Percentiles rank a stretch among this genome's conserved stretches.
Evolutionary conservation across 2,329 filamentous ascomycete species (phyloP).

Genomic region (Sclerotinia sclerotiorum): DNA sequence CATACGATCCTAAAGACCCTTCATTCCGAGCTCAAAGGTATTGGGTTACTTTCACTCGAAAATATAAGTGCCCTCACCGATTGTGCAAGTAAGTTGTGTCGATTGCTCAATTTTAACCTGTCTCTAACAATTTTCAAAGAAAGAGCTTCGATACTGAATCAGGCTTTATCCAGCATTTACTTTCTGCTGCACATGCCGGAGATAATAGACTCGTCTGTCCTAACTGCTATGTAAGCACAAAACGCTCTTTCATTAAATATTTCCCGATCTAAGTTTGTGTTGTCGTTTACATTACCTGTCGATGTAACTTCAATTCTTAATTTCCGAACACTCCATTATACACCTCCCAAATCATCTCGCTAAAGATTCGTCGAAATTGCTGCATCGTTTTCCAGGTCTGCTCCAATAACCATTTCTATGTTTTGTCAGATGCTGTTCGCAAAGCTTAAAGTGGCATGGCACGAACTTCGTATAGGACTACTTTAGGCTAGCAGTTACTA

Average conservation of each 20-base stretch:
- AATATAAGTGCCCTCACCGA: slow-evolving; percentile 37
- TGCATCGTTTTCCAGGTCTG: not conserved
- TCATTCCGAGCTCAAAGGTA: slow-evolving; percentile 29
- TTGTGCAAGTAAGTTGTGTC: slow-evolving; percentile 35
- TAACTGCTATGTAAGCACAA: slow-evolving; percentile 12
- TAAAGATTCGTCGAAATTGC: not conserved
- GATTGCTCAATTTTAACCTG: not conserved
- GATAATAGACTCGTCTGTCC: slow-evolving; percentile 30
- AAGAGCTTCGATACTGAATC: slow-evolving; percentile 24
- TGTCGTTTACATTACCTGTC: no score
- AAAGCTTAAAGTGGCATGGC: not conserved
- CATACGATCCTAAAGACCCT: slow-evolving; percentile 30
- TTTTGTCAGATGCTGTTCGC: not conserved
- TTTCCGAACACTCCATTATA: not conserved
- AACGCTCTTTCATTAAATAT: not conserved
- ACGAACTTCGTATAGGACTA: not conserved
- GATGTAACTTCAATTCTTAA: not conserved
- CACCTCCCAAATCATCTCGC: no score
- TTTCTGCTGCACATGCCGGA: slow-evolving; percentile 44
- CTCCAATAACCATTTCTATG: not conserved
- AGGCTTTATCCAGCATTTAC: slow-evolving; percentile 45
- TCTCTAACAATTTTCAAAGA: slow-evolving; percentile 16
- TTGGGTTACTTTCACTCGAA: slow-evolving; percentile 28
- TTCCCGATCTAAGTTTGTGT: not conserved
- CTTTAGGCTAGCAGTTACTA: not conserved